phyloP scores from a whole-genome alignment of 345 rosid species.

The Anacardium occidentale region DNA sequence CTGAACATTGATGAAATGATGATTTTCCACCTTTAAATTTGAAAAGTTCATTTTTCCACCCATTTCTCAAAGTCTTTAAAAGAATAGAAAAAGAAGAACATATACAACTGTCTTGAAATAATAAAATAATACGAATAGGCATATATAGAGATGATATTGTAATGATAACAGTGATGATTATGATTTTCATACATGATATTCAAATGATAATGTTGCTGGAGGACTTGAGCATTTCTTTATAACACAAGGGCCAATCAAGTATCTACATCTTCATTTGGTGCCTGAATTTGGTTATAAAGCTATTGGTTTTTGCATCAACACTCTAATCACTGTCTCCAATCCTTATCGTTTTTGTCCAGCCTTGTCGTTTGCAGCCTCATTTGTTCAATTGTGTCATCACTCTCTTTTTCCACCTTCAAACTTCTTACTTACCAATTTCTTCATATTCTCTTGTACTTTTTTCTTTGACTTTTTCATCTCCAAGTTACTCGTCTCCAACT shows the following conservation, averaged over 20 bases:
- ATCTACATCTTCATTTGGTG: constrained; percentile 50
- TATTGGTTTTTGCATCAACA: constrained; percentile 53
- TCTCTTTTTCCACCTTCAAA: constrained; percentile 15
- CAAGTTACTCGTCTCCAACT: constrained; percentile 41
- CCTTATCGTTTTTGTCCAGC: constrained; percentile 22
- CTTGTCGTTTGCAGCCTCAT: constrained; percentile 24
- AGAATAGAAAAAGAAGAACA: too few species aligned
- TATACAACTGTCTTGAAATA: too few species aligned
- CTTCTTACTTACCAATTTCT: constrained; percentile 69
- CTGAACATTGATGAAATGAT: too few species aligned
- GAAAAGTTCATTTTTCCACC: too few species aligned
- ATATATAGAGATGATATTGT: too few species aligned
- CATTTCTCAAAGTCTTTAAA: too few species aligned
- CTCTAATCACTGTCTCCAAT: constrained; percentile 21
- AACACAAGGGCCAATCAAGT: constrained; percentile 41
- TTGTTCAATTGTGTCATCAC: constrained; percentile 20
- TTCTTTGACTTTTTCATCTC: constrained; percentile 28
- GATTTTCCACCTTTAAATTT: too few species aligned
- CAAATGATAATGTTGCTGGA: too few species aligned
- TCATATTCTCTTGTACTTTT: constrained; percentile 42
- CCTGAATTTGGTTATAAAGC: constrained; percentile 51
- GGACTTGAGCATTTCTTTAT: constrained; percentile 29
- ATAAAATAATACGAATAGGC: too few species aligned
- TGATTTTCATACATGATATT: too few species aligned
- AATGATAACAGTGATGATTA: too few species aligned